These are phyloP conservation scores for Coemansia nantahalensis DNA, from an alignment of 192 early-diverging fungal genomes.

Conservation along the genomic window DNA sequence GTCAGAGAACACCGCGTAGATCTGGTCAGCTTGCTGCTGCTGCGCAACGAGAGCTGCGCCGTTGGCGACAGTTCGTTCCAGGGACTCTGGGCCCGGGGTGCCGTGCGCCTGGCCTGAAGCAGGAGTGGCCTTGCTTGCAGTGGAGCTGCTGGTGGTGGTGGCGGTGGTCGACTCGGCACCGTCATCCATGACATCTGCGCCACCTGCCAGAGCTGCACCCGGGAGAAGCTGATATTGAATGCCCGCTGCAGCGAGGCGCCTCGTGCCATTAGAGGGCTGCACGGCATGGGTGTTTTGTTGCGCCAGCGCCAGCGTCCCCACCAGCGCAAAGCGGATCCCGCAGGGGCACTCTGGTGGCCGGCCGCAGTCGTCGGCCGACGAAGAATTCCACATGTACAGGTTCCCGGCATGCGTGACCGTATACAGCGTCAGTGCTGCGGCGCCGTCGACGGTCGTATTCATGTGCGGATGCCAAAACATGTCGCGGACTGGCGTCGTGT, in stretches of 20 bases:
- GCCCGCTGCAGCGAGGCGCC: not conserved
- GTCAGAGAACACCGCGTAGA: conserved; percentile 30
- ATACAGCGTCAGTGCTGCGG: conserved; percentile 11
- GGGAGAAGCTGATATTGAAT: not conserved
- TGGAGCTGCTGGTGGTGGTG: too few relatives aligned
- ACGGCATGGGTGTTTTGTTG: not conserved
- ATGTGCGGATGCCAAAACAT: conserved; percentile 30
- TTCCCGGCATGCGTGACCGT: conserved; percentile 10
- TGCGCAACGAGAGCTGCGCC: too few relatives aligned
- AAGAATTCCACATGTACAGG: conserved; percentile 27
- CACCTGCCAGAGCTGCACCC: not conserved
- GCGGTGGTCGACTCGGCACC: too few relatives aligned
- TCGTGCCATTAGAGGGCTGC: not conserved
- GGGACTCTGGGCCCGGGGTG: too few relatives aligned
- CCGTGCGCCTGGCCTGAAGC: too few relatives aligned
- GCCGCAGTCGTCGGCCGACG: not conserved
- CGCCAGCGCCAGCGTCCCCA: not conserved
- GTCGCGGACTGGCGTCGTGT: conserved; percentile 13
- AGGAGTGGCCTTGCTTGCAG: too few relatives aligned
- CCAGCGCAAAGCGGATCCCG: conserved; percentile 18
- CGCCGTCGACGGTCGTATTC: not conserved
- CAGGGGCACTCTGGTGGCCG: not conserved
- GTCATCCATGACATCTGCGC: too few relatives aligned
- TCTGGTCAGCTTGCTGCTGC: too few relatives aligned
- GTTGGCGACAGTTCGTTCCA: too few relatives aligned